Conservation (phyloP, 116 monocot genomes). For the Thalassia testudinum region DNA sequence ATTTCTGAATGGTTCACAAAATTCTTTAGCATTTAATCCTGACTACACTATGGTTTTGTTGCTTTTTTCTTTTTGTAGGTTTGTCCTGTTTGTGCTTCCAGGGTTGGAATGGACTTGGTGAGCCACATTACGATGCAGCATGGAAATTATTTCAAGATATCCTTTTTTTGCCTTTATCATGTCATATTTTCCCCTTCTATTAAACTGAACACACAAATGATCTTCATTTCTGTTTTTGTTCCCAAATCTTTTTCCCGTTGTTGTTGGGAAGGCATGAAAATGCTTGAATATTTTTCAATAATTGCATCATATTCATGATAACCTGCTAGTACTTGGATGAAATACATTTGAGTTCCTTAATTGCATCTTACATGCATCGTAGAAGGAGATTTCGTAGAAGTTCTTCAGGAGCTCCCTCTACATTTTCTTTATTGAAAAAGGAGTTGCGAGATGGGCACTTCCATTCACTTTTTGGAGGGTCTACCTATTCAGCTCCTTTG, state of each 20-base stretch:
- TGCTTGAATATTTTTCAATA: too few species aligned
- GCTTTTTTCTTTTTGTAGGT: slow-evolving; percentile 33
- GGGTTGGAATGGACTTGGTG: slow-evolving; percentile 65
- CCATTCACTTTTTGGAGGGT: slow-evolving; percentile 30
- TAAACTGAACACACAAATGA: background rate
- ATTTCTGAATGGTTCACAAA: too few species aligned
- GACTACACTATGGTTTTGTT: too few species aligned
- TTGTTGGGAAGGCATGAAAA: background rate
- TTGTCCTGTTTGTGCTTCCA: slow-evolving; percentile 55
- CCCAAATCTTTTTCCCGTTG: background rate
- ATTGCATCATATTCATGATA: too few species aligned
- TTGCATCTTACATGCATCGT: slow-evolving; percentile 18
- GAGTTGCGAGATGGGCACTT: slow-evolving; percentile 30
- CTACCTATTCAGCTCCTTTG: slow-evolving; percentile 10
- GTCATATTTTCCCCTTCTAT: background rate
- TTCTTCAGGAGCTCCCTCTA: slow-evolving; percentile 17
- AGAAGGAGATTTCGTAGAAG: slow-evolving; percentile 27
- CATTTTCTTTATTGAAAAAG: slow-evolving; percentile 24
- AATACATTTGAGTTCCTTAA: slow-evolving; percentile 22
- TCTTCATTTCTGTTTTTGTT: background rate
- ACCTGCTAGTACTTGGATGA: too few species aligned
- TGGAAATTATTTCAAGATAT: slow-evolving; percentile 65
- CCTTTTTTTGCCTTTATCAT: slow-evolving; percentile 22
- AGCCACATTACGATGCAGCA: slow-evolving; percentile 71
- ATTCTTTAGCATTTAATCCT: too few species aligned